Evolutionary conservation across 768 basidiomycete genomes (phyloP), one percentile per base, ranked within the genome.

Genomic region (Phlegmacium glaucopus): DNA sequence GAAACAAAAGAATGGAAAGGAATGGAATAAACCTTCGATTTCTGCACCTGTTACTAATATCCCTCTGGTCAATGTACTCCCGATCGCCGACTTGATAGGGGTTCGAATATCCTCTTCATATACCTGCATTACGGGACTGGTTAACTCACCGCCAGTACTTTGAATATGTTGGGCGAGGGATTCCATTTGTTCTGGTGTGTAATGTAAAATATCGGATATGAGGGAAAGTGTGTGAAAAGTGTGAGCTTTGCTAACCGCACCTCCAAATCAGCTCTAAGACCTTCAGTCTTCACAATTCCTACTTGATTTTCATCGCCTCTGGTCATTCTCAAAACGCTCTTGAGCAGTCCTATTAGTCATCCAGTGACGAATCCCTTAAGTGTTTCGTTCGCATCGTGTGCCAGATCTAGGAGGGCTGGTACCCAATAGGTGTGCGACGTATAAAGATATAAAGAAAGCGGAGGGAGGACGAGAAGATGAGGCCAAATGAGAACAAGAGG

Each of bases 11-110:
- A n/a, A n/a, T n/a, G n/a, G n/a, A n/a, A n/a, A n/a, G n/a, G n/a
- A n/a, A n/a, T n/a, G n/a, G 44, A 28, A 49, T 59, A 4, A 16
- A 87, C 93, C 74, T 97, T 98, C 48, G 93, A 87, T 64, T 97
- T 98, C 56, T 98, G 95, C 0, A 97, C 78, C 60, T 97, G 95
- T 26, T n/a, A 99, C 85, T 53, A 98, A 84, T 39, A 93, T 68
- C 1, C 90, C 83, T 25, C 95, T 78, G 13, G 97, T 70, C 7
- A 98, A 72, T 11, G 84, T 87, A 4, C 95, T 95, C 6, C 76
- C 70, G 4, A 97, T 50, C 5, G 85, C 90, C 15, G 89, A 92
- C 56, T 79, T 84, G 39, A 97, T 56, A 0, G 95, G 95, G 13
- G 70, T 79, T 62, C 85, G 85, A 68, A 98, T 90, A 57, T 97